A percentile compares a stretch with the other conserved stretches of the same genome.
Conservation (phyloP, 1,284 basidiomycete species). For the Boletus albobrunnescens region DNA sequence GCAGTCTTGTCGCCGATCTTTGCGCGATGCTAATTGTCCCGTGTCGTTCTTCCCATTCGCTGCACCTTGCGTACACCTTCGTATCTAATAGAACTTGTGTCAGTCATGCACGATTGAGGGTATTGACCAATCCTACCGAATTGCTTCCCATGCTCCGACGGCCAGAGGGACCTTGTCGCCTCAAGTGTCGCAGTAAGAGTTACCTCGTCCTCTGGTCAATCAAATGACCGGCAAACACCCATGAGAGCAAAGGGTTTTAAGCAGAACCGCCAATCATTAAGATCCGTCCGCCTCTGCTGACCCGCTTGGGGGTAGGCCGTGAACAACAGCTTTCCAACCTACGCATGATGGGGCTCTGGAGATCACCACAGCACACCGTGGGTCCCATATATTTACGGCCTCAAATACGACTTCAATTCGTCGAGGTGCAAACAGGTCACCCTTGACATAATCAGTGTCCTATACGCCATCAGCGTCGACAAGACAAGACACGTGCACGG, state of each 20-base stretch:
- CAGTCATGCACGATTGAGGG: not conserved
- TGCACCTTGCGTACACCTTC: slow-evolving; percentile 27
- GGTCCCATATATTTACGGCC: slow-evolving; percentile 30
- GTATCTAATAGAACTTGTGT: slow-evolving; percentile 14
- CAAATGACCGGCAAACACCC: not conserved
- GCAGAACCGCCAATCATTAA: slow-evolving; percentile 33
- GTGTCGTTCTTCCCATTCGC: slow-evolving; percentile 28
- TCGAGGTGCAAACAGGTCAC: slow-evolving; percentile 25
- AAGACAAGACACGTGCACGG: not conserved
- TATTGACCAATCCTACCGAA: slow-evolving; percentile 17
- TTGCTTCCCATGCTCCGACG: slow-evolving; percentile 26
- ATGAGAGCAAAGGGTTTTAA: slow-evolving; percentile 33
- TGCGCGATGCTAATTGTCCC: slow-evolving; percentile 28
- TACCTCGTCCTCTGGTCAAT: slow-evolving; percentile 26
- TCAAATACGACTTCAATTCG: slow-evolving; percentile 28
- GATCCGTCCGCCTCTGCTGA: slow-evolving; percentile 26
- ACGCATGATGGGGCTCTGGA: slow-evolving; percentile 27
- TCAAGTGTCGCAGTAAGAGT: slow-evolving; percentile 24
- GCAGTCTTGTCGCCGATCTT: slow-evolving; percentile 14
- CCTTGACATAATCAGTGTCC: slow-evolving; percentile 27
- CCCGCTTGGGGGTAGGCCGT: slow-evolving; percentile 31
- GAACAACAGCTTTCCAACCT: slow-evolving; percentile 33
- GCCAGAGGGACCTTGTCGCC: slow-evolving; percentile 18
- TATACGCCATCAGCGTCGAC: slow-evolving; percentile 3
- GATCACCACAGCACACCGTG: slow-evolving; percentile 27